Percentiles rank a stretch among this genome's conserved stretches.
Conservation (phyloP, 768 basidiomycete genomes). For the Cystobasidium onofrii region DNA sequence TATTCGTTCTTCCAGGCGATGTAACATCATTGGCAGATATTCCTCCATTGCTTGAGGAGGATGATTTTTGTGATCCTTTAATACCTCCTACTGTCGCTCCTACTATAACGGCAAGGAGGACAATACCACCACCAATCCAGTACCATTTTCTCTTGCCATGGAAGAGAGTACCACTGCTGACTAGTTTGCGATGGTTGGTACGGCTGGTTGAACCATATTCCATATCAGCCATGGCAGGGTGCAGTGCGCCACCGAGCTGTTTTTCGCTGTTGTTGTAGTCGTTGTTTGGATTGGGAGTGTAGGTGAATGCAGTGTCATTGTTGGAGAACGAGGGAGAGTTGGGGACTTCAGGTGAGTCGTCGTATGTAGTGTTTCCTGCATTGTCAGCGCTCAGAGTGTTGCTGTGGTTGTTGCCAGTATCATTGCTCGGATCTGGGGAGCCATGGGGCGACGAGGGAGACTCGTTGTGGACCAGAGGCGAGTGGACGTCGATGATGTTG, state of each 20-base stretch:
- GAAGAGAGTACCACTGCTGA: neutral
- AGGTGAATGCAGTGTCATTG: neutral
- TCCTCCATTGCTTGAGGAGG: neutral
- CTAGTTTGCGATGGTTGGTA: neutral
- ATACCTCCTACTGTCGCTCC: conserved; percentile 4
- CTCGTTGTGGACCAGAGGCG: neutral
- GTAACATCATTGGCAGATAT: neutral
- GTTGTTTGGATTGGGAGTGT: neutral
- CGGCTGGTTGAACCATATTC: neutral
- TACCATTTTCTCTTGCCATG: conserved; percentile 10
- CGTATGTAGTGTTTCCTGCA: neutral
- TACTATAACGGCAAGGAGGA: conserved; percentile 5
- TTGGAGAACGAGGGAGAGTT: neutral
- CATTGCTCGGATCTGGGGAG: neutral
- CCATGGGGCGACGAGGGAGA: neutral
- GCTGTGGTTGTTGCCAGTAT: neutral
- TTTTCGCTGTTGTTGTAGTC: neutral
- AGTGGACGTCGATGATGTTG: neutral
- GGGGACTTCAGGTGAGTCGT: neutral
- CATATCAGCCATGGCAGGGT: neutral
- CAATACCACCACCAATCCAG: neutral
- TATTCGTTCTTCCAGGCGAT: neutral
- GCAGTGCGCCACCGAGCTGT: neutral
- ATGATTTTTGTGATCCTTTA: neutral
- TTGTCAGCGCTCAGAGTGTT: neutral